Evolutionary conservation across 2,329 filamentous ascomycete species (phyloP).

Genomic region (Ophiocordyceps camponoti-rufipedis): DNA sequence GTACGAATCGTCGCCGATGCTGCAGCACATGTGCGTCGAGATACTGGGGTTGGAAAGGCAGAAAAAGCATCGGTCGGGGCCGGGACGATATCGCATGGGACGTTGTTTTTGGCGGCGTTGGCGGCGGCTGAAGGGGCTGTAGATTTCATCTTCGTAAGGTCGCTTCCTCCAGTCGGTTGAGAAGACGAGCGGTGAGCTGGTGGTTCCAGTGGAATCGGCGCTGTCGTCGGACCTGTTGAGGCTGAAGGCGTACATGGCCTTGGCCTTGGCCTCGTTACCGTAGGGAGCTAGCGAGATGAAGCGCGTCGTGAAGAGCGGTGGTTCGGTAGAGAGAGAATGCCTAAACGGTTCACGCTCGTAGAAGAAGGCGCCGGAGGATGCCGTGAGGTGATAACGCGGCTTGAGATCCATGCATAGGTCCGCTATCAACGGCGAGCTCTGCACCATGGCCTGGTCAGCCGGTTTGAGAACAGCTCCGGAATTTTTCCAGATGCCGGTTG

Average conservation of each 20-base stretch:
- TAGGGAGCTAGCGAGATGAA: conserved; percentile 80
- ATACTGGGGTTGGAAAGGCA: conserved; percentile 77
- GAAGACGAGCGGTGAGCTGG: conserved; percentile 52
- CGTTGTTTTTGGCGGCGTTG: conserved; percentile 27
- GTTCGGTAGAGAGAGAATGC: conserved; percentile 32
- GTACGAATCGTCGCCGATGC: conserved; percentile 75
- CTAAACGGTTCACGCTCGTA: conserved; percentile 92
- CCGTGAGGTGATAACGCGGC: conserved; percentile 80
- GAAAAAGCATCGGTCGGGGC: conserved; percentile 80
- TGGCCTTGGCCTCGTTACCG: conserved; percentile 60
- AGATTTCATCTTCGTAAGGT: conserved; percentile 24
- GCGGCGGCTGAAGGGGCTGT: conserved; percentile 33
- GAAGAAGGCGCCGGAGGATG: conserved; percentile 46
- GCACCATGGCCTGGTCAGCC: conserved; percentile 29
- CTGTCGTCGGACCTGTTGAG: conserved; percentile 47
- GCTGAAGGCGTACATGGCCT: conserved; percentile 62
- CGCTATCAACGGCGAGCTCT: conserved; percentile 48
- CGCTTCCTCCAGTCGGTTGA: conserved; percentile 39
- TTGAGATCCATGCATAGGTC: conserved; percentile 64
- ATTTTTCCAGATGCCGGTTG: conserved; percentile 48
- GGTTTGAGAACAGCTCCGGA: conserved; percentile 44
- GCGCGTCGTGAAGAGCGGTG: conserved; percentile 56
- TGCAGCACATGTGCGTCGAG: conserved; percentile 74
- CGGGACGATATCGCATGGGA: conserved; percentile 36
- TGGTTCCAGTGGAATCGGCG: conserved; percentile 49